Evolutionary conservation across 148 eudicot genomes (phyloP).

Genomic region (Rhododendron henanense): DNA sequence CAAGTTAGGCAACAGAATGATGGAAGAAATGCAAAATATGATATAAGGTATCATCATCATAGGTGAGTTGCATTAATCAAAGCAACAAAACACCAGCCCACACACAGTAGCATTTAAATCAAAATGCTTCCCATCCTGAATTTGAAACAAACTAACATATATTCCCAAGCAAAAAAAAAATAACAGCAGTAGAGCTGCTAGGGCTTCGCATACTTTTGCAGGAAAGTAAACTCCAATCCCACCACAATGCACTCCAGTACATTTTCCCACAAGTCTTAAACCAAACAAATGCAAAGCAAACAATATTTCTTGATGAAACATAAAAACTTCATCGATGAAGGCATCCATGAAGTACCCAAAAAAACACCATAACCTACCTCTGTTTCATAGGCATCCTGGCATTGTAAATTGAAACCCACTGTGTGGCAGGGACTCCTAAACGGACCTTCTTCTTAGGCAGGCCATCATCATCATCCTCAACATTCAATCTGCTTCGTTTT

Average conservation of each 20-base stretch:
- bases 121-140: neutral
- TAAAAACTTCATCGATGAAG: neutral
- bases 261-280: neutral
- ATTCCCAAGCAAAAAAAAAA: neutral
- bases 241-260: neutral
- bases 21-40: neutral
- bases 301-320: neutral
- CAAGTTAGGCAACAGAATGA: neutral
- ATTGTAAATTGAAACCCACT: conserved; percentile 85
- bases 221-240: neutral
- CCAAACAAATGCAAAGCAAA: neutral
- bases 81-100: neutral
- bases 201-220: neutral
- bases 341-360: neutral
- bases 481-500: conserved; percentile 68
- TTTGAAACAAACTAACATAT: neutral
- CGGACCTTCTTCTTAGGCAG: conserved; percentile 75
- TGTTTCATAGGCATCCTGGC: conserved; percentile 91
- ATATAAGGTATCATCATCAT: neutral
- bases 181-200: neutral
- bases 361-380: conserved; percentile 36
- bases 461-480: conserved; percentile 72
- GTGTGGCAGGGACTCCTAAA: conserved; percentile 79
- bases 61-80: neutral
- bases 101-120: neutral